These are phyloP conservation scores for Pterocarpus macrocarpus DNA, from an alignment of 306 rosid genomes.

Conservation along the genomic window DNA sequence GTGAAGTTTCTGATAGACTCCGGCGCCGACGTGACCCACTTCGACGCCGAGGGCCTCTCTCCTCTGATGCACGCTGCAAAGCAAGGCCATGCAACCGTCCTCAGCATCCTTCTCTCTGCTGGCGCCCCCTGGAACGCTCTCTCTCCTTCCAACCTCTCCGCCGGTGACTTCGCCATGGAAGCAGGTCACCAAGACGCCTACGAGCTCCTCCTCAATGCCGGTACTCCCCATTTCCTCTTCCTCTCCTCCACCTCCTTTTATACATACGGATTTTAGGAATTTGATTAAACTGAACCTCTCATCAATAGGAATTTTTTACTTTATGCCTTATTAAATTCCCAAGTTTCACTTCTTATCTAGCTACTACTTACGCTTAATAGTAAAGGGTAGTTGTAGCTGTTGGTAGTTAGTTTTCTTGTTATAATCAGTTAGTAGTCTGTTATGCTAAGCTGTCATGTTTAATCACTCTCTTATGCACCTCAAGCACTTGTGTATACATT, in stretches of 20 bases:
- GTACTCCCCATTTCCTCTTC: conserved; percentile 44
- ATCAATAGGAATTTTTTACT: background rate
- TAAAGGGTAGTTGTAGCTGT: no score
- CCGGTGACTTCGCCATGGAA: conserved; percentile 81
- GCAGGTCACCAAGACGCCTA: conserved; percentile 72
- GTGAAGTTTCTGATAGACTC: conserved; percentile 60
- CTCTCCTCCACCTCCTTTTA: background rate
- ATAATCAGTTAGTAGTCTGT: no score
- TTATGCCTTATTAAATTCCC: conserved; percentile 1
- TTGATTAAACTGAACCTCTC: background rate
- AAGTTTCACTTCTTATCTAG: background rate
- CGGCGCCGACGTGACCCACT: conserved; percentile 71
- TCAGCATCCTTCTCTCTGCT: conserved; percentile 68
- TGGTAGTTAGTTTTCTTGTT: no score
- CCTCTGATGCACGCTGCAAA: conserved; percentile 95
- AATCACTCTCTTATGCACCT: no score
- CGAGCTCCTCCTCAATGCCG: conserved; percentile 77
- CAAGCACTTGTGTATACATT: no score
- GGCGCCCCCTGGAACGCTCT: conserved; percentile 99
- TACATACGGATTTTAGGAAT: no score
- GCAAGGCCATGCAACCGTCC: conserved; percentile 68
- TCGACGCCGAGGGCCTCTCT: conserved; percentile 75
- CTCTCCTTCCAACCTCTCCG: conserved; percentile 79
- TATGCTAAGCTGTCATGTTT: no score
- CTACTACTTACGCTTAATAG: background rate